phyloP scores from a whole-genome alignment of 257 asterid species.

The Rubia yunnanensis region DNA sequence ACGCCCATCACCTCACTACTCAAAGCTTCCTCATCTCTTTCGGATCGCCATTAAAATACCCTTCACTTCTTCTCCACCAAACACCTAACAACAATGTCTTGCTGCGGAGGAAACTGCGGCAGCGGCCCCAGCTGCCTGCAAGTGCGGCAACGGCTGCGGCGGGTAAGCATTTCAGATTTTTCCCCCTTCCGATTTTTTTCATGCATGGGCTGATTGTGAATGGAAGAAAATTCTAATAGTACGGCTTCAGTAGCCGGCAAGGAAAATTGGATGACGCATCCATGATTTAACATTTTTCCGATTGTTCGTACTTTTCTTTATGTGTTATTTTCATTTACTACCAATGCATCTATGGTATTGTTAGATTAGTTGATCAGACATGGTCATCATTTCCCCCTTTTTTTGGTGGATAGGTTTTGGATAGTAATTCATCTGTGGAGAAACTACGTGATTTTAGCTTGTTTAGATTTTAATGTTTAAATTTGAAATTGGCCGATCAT shows the following conservation, averaged over 20 bases:
- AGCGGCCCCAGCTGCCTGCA: slow-evolving; percentile 66
- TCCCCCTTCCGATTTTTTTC: neutral
- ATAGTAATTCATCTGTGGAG: neutral
- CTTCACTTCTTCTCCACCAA: no score
- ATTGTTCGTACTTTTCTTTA: no score
- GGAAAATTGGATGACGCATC: no score
- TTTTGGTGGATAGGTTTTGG: no score
- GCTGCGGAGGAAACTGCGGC: slow-evolving; percentile 65
- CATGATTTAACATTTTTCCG: no score
- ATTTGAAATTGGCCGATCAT: neutral
- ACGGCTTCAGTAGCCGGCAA: no score
- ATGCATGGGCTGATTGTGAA: neutral
- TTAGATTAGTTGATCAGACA: no score
- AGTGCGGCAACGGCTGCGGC: slow-evolving; percentile 55
- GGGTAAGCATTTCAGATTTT: slow-evolving; percentile 29
- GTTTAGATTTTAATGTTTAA: neutral
- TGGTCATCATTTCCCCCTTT: no score
- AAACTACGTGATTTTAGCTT: neutral
- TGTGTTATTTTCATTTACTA: no score
- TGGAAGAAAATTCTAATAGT: no score
- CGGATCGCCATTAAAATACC: neutral
- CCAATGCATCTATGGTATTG: no score
- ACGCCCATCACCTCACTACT: neutral
- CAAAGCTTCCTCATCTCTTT: neutral
- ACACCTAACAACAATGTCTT: slow-evolving; percentile 31